A percentile compares a stretch with the other conserved stretches of the same genome.
These are phyloP conservation scores for Zygosaccharomyces pseudorouxii DNA, from an alignment of 805 yeast species.

Conservation along the genomic window DNA sequence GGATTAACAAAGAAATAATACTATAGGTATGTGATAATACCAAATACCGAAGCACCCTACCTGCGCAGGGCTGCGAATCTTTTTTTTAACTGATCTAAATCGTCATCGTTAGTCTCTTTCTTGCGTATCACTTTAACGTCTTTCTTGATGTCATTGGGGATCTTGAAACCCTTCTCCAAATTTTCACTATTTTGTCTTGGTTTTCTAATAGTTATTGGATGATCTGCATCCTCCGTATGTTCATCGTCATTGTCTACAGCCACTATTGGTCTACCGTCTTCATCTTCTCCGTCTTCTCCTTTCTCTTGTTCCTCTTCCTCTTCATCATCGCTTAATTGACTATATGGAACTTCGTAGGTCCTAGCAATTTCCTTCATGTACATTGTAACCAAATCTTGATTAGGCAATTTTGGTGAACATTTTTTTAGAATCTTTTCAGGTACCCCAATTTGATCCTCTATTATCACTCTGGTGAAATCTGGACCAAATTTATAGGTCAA, in stretches of 20 bases:
- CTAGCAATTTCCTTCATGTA: constrained; percentile 77
- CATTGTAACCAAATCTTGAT: constrained; percentile 55
- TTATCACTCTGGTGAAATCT: constrained; percentile 49
- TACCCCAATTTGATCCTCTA: constrained; percentile 39
- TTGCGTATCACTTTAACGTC: constrained; percentile 32
- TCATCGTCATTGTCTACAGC: constrained; percentile 35
- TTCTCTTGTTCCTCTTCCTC: constrained; percentile 24
- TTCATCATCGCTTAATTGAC: constrained; percentile 41
- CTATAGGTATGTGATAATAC: no score
- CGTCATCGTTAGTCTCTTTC: constrained; percentile 36
- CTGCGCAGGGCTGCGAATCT: constrained; percentile 75
- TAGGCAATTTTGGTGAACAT: constrained; percentile 65
- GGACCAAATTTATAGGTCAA: constrained; percentile 59
- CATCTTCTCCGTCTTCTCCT: constrained; percentile 18
- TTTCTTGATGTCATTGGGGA: constrained; percentile 40
- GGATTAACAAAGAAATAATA: no score
- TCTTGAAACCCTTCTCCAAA: constrained; percentile 36
- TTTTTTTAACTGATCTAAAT: constrained; percentile 60
- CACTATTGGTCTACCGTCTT: constrained; percentile 35
- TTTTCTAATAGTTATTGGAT: constrained; percentile 42
- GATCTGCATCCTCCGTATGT: constrained; percentile 25
- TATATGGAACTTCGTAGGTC: constrained; percentile 72
- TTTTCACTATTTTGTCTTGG: constrained; percentile 42
- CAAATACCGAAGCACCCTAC: constrained; percentile 8
- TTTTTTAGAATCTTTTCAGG: constrained; percentile 64